Evolutionary conservation across 768 basidiomycete genomes (phyloP), one percentile per base, ranked within the genome.

Genomic region (Hemileccinum impolitum): DNA sequence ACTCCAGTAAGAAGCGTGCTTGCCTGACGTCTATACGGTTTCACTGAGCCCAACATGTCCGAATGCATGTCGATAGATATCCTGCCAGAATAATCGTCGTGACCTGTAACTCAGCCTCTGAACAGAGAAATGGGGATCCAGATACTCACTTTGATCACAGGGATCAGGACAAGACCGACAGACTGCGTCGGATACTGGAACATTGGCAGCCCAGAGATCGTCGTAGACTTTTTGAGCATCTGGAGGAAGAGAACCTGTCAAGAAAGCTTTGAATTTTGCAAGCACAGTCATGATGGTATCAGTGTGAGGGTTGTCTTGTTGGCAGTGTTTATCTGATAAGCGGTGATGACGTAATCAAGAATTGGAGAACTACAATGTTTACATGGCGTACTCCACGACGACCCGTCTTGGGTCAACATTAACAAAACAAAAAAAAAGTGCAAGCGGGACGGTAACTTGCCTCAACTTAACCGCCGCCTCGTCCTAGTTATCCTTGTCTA

Each of bases 1-100:
- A 18, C 18, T 13, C 1, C 10, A 14, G 14, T 11, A 31, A 8
- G 10, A 30, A 28, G 45, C 2, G 36, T n/a, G 53, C 74, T 42
- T 54, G 86, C 90, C 75, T 93, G 87, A 19, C 92, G 84, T 34
- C 79, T 80, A 66, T 90, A 93, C 3, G 90, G 85, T 65, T 87
- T 87, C 23, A 93, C 79, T 26, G 84, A 81, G 9, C 94, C 94
- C n/a, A 94, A 70, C 81, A 98, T 81, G 40, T 86, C 78, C 3
- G 81, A 79, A 18, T 85, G 84, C 72, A 79, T 81, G 71, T 98
- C 94, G 30, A 89, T 72, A 34, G 82, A 79, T 61, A 96, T 85
- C 44, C 79, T 81, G 15, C 67, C 68, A 23, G 90, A 84, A 58
- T 86, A 91, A 39, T 82, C 82, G 45, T 86, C 81, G 61, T 90